Evolutionary conservation across 345 rosid genomes (phyloP).

Genomic region (Salix viminalis): DNA sequence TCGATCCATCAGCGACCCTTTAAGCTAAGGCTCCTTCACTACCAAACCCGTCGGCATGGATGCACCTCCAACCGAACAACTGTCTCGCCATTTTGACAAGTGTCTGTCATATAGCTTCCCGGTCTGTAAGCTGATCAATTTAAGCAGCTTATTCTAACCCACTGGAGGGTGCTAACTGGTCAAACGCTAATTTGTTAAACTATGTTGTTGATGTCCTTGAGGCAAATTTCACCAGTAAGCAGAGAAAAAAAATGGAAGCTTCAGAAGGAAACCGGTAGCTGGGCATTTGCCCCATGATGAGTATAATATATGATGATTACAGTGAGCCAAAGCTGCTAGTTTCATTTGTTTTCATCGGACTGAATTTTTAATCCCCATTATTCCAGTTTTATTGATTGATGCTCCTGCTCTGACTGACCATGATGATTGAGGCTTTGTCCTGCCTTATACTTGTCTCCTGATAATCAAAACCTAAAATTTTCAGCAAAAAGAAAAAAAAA

Average conservation of each 20-base stretch:
- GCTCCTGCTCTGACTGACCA: background rate
- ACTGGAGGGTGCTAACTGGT: too few species aligned
- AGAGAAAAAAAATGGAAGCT: background rate
- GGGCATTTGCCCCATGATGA: background rate
- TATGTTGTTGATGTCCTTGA: too few species aligned
- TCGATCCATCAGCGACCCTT: constrained; percentile 72
- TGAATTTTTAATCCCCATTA: background rate
- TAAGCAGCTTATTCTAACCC: too few species aligned
- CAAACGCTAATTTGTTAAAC: too few species aligned
- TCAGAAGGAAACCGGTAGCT: background rate
- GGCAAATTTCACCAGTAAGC: background rate
- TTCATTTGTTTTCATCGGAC: background rate
- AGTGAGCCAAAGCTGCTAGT: background rate
- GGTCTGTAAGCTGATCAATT: too few species aligned
- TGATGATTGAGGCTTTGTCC: background rate
- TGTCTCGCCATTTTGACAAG: too few species aligned
- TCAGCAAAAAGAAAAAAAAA: background rate
- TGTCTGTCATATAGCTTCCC: too few species aligned
- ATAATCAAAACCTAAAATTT: background rate
- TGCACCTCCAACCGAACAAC: too few species aligned
- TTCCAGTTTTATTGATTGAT: background rate
- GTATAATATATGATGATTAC: background rate
- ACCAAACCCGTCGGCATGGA: too few species aligned
- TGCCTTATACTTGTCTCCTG: background rate
- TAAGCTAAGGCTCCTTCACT: constrained; percentile 51